Evolutionary conservation across 257 asterid genomes (phyloP).

Genomic region (Solanum medicagineum): DNA sequence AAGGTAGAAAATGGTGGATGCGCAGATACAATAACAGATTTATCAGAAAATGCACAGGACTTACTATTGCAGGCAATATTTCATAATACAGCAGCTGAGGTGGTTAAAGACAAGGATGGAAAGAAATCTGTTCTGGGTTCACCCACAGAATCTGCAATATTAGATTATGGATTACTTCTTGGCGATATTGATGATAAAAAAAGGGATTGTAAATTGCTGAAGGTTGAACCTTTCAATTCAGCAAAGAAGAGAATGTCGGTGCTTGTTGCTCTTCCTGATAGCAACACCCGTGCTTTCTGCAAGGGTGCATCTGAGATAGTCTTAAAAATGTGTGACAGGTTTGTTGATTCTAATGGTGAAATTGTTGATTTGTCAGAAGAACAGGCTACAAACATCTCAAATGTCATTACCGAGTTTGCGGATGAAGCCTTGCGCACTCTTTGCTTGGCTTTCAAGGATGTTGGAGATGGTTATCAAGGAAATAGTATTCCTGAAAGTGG

Average conservation of each 20-base stretch:
- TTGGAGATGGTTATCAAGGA: slow-evolving; percentile 22
- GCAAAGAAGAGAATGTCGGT: slow-evolving; percentile 92
- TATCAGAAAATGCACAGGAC: slow-evolving; percentile 32
- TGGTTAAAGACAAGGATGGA: slow-evolving; percentile 64
- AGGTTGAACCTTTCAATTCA: slow-evolving; percentile 92
- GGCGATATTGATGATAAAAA: slow-evolving; percentile 73
- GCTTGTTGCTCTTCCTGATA: slow-evolving; percentile 63
- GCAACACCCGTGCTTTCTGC: slow-evolving; percentile 62
- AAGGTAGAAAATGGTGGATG: slow-evolving; percentile 28
- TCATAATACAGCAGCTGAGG: slow-evolving; percentile 79
- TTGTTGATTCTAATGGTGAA: slow-evolving; percentile 52
- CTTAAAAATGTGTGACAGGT: slow-evolving; percentile 48
- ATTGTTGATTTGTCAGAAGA: slow-evolving; percentile 51
- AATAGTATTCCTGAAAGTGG: slow-evolving; percentile 56
- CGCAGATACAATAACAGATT: slow-evolving; percentile 13
- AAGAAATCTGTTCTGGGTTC: slow-evolving; percentile 65
- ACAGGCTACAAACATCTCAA: slow-evolving; percentile 19
- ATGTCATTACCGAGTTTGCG: slow-evolving; percentile 63
- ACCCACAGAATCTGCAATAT: slow-evolving; percentile 81
- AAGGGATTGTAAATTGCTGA: slow-evolving; percentile 36
- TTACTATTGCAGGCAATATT: slow-evolving; percentile 72
- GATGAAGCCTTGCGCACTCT: slow-evolving; percentile 82
- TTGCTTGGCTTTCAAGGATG: slow-evolving; percentile 77
- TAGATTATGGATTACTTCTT: slow-evolving; percentile 69
- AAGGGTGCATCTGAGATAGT: slow-evolving; percentile 98